Evolutionary conservation across 768 basidiomycete genomes (phyloP).

Genomic region (Panellus pusillus): DNA sequence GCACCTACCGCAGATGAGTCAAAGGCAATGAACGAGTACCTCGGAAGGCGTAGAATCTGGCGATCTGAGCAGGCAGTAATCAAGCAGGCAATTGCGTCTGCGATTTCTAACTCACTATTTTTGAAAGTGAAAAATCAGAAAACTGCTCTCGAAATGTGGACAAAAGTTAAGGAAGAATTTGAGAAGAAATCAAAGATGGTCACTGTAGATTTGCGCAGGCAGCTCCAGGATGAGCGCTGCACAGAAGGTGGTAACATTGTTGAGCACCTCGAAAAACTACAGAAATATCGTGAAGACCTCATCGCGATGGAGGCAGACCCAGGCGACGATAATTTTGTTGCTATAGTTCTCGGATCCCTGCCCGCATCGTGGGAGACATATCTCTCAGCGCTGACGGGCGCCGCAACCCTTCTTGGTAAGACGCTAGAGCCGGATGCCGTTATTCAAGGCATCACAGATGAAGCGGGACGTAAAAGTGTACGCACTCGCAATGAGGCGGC

Average conservation of each 20-base stretch:
- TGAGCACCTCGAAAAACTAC: constrained; percentile 19
- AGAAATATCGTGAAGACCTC: neutral
- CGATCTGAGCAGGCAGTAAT: constrained; percentile 20
- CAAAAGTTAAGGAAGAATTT: constrained; percentile 16
- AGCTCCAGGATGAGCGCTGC: constrained; percentile 24
- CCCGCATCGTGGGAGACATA: neutral
- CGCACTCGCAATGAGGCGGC: neutral
- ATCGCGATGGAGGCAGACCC: constrained; percentile 3
- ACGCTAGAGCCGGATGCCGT: neutral
- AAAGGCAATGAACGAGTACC: neutral
- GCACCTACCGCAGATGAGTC: neutral
- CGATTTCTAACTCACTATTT: constrained; percentile 24
- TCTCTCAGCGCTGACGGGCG: constrained; percentile 3
- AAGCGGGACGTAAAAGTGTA: neutral
- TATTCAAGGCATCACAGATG: constrained; percentile 2
- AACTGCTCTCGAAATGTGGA: constrained; percentile 22
- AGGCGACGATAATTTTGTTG: neutral
- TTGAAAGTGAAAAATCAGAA: constrained; percentile 19
- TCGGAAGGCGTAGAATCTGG: neutral
- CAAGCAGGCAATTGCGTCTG: constrained; percentile 22
- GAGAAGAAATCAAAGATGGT: constrained; percentile 24
- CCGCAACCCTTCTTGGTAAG: constrained; percentile 2
- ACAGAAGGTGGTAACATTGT: constrained; percentile 23
- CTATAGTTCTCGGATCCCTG: neutral
- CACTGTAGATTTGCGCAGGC: constrained; percentile 22